phyloP scores from a whole-genome alignment of 805 yeast species.

The Metschnikowia noctiluminum region DNA sequence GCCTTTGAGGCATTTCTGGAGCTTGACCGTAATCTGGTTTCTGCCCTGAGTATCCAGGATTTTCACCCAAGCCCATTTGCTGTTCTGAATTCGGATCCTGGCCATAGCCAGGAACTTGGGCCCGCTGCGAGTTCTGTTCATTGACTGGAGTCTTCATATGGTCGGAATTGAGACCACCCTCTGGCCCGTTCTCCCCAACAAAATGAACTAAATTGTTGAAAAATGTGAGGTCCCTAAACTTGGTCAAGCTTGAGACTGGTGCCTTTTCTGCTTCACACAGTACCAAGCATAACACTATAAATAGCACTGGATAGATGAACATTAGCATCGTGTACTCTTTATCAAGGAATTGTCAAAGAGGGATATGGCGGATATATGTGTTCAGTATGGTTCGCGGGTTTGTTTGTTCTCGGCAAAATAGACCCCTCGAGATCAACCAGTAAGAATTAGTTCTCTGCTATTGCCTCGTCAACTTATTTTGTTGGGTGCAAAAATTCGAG shows the following conservation, averaged over 20 bases:
- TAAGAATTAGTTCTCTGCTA: no score
- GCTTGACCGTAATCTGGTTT: background rate
- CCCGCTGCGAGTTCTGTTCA: background rate
- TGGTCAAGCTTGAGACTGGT: conserved; percentile 2
- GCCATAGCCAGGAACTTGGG: background rate
- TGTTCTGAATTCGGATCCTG: background rate
- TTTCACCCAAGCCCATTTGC: no score
- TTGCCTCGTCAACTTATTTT: no score
- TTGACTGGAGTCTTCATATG: background rate
- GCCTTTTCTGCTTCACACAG: background rate
- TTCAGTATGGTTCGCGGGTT: no score
- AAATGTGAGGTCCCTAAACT: conserved; percentile 6
- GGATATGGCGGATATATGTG: no score
- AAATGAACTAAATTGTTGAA: conserved; percentile 9
- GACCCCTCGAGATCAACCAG: no score
- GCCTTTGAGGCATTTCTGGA: background rate
- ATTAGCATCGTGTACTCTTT: background rate
- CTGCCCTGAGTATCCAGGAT: no score
- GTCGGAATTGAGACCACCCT: background rate
- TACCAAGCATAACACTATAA: background rate
- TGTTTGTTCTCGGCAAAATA: no score
- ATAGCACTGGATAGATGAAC: background rate
- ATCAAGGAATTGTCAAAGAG: no score
- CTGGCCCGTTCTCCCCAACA: conserved; percentile 2
- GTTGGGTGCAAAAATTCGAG: no score